These are phyloP conservation scores for Geotrichum siamense DNA, from an alignment of 1,139 yeast genomes.

Conservation along the genomic window DNA sequence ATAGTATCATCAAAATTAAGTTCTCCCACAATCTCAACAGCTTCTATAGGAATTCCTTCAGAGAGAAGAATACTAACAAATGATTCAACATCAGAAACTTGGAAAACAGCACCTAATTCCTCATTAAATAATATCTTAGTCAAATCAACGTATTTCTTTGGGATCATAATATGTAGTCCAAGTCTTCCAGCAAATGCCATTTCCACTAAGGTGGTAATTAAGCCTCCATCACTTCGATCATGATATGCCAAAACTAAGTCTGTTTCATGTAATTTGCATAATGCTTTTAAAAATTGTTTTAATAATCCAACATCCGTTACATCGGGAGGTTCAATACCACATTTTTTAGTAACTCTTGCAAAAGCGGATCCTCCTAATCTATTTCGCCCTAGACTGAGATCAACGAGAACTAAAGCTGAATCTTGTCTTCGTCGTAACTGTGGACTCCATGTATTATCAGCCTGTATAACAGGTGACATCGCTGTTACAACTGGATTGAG, in stretches of 20 bases:
- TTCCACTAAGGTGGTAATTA: constrained; percentile 74
- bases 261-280: constrained; percentile 61
- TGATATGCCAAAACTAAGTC: constrained; percentile 74
- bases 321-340: constrained; percentile 77
- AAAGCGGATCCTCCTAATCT: constrained; percentile 87
- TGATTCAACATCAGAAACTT: constrained; percentile 51
- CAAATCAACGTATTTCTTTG: constrained; percentile 28
- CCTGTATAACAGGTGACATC: neutral
- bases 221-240: constrained; percentile 96
- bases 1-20: constrained; percentile 49
- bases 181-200: constrained; percentile 96
- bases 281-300: constrained; percentile 61
- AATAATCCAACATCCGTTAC: constrained; percentile 62
- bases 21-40: constrained; percentile 58
- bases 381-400: constrained; percentile 55
- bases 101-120: constrained; percentile 96
- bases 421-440: neutral
- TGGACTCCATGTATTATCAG: neutral
- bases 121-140: constrained; percentile 60
- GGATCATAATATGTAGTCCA: constrained; percentile 51
- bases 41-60: constrained; percentile 52
- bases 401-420: constrained; percentile 42
- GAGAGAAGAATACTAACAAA: constrained; percentile 50
- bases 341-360: constrained; percentile 84
- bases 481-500: neutral